Evolutionary conservation across 2,329 filamentous ascomycete genomes (phyloP).

Genomic region (Penicillium sp.): DNA sequence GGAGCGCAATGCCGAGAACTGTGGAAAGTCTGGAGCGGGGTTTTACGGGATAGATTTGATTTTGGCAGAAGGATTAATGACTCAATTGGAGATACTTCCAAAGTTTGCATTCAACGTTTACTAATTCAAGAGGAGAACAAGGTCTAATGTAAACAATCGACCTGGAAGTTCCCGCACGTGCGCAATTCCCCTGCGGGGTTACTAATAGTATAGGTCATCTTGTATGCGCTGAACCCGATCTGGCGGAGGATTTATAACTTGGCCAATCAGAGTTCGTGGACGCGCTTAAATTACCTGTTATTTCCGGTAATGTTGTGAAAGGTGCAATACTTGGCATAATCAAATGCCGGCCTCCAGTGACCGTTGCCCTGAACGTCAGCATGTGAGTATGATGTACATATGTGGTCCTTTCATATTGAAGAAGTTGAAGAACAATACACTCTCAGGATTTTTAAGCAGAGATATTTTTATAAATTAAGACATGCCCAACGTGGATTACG

Average conservation of each 20-base stretch:
- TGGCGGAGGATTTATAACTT: not conserved
- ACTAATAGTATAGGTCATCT: constrained; percentile 4
- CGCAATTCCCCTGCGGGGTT: constrained; percentile 17
- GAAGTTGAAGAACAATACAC: not conserved
- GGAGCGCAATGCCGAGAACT: constrained; percentile 1
- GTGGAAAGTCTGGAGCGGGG: constrained; percentile 1
- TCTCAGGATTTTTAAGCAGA: not conserved
- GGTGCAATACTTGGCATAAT: constrained; percentile 4
- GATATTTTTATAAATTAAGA: not conserved
- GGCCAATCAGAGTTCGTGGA: constrained; percentile 5
- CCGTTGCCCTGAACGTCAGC: constrained; percentile 14
- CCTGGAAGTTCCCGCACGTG: constrained; percentile 15
- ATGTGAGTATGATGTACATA: constrained; percentile 12
- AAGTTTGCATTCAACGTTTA: not conserved
- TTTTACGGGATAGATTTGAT: not conserved
- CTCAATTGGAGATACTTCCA: not conserved
- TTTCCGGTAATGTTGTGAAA: not conserved
- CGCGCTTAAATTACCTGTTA: not conserved
- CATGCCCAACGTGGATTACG: not conserved
- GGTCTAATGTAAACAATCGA: not conserved
- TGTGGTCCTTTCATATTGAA: not conserved
- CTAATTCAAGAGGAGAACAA: not conserved
- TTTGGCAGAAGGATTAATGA: not conserved
- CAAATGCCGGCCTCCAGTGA: constrained; percentile 13
- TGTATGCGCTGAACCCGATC: constrained; percentile 5